A percentile compares a stretch with the other conserved stretches of the same genome.
Conservation (phyloP, 2,329 filamentous ascomycete species). For the Trichoderma oligosporum region DNA sequence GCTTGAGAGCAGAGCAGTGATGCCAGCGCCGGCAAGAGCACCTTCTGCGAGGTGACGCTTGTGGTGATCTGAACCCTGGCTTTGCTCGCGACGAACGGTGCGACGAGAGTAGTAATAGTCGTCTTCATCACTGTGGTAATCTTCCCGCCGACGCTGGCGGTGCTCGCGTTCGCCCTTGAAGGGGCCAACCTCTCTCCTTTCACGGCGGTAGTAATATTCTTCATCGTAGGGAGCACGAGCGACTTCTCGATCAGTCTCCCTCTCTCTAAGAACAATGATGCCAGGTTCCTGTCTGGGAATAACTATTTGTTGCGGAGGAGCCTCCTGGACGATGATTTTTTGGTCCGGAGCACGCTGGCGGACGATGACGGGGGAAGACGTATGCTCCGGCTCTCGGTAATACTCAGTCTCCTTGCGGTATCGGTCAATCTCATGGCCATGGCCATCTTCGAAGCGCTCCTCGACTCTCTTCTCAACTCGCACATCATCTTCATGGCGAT, state of each 20-base stretch:
- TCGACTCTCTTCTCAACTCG: conserved; percentile 53
- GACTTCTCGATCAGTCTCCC: conserved; percentile 39
- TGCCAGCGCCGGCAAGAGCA: conserved; percentile 60
- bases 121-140: conserved; percentile 44
- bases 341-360: conserved; percentile 55
- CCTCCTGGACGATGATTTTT: conserved; percentile 59
- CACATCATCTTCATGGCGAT: conserved; percentile 50
- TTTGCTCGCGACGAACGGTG: conserved; percentile 48
- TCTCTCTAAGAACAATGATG: conserved; percentile 43
- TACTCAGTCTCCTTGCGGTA: conserved; percentile 62
- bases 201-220: conserved; percentile 51
- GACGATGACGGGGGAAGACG: conserved; percentile 52
- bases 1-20: conserved; percentile 56
- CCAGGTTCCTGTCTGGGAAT: conserved; percentile 45
- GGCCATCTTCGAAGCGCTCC: conserved; percentile 45
- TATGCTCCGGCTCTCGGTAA: conserved; percentile 50
- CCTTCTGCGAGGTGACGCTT: conserved; percentile 60
- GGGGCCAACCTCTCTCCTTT: conserved; percentile 42
- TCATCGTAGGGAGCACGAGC: conserved; percentile 38
- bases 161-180: conserved; percentile 37
- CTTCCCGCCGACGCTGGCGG: conserved; percentile 41
- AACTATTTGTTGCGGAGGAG: conserved; percentile 50
- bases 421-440: conserved; percentile 51
- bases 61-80: conserved; percentile 44
- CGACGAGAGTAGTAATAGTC: conserved; percentile 48